Conservation (phyloP, 2,329 filamentous ascomycete species). For the Sporothrix globosa region DNA sequence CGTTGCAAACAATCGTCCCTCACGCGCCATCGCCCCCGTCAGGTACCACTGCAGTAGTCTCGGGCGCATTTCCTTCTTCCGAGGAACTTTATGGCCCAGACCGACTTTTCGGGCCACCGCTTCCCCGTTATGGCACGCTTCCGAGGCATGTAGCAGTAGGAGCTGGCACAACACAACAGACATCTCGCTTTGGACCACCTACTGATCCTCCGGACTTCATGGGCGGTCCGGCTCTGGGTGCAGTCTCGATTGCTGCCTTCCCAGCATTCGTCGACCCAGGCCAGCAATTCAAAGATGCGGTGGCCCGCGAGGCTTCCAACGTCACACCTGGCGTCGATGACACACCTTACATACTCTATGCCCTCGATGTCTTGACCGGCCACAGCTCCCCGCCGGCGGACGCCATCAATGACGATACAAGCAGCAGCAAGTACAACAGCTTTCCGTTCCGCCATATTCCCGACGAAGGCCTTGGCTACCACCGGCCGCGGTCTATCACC, state of each 20-base stretch:
- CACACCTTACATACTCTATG: slow-evolving; percentile 85
- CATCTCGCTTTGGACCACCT: slow-evolving; percentile 8
- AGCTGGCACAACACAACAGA: neutral
- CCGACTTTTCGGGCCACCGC: slow-evolving; percentile 45
- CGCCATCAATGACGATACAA: slow-evolving; percentile 53
- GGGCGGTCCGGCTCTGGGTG: neutral
- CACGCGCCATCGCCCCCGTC: slow-evolving; percentile 48
- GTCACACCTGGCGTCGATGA: slow-evolving; percentile 81
- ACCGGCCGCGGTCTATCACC: slow-evolving; percentile 29
- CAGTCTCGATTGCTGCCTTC: neutral
- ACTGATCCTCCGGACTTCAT: neutral
- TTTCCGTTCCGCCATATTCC: slow-evolving; percentile 37
- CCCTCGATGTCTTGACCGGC: slow-evolving; percentile 81
- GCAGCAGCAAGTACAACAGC: slow-evolving; percentile 42
- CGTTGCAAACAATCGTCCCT: slow-evolving; percentile 43
- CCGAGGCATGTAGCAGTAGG: neutral
- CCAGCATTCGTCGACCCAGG: slow-evolving; percentile 29
- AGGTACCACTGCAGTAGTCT: slow-evolving; percentile 36
- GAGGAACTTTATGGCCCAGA: slow-evolving; percentile 52
- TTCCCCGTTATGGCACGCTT: slow-evolving; percentile 32
- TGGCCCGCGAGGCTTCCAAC: slow-evolving; percentile 54
- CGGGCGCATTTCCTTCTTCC: slow-evolving; percentile 43
- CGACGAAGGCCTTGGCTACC: slow-evolving; percentile 50
- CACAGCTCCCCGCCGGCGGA: slow-evolving; percentile 45
- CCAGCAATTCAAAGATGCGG: slow-evolving; percentile 54